Evolutionary conservation across 2,329 filamentous ascomycete genomes (phyloP).

Genomic region (Cladophialophora yegresii): DNA sequence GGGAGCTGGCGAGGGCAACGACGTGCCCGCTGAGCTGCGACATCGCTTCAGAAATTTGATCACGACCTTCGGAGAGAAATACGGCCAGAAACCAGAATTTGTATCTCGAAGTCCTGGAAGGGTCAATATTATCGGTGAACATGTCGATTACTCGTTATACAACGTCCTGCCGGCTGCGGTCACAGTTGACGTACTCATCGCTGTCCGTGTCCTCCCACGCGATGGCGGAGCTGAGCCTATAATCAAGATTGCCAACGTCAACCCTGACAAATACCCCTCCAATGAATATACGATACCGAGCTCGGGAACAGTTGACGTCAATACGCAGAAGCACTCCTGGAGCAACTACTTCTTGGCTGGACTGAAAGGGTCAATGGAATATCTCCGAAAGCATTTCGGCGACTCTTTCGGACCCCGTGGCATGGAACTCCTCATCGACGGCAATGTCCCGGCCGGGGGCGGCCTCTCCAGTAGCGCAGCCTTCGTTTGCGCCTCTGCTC

Average conservation of each 20-base stretch:
- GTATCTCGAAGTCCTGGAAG: conserved; percentile 87
- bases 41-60: conserved; percentile 76
- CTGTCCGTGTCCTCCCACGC: conserved; percentile 60
- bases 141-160: conserved; percentile 98
- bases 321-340: conserved; percentile 86
- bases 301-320: conserved; percentile 70
- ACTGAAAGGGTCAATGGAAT: conserved; percentile 74
- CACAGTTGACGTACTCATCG: conserved; percentile 84
- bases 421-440: conserved; percentile 88
- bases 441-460: conserved; percentile 86
- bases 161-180: conserved; percentile 95
- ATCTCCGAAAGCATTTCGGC: conserved; percentile 69
- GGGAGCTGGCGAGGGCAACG: conserved; percentile 62
- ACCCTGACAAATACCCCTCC: conserved; percentile 71
- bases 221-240: conserved; percentile 56
- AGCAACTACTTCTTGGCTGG: conserved; percentile 98
- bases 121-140: conserved; percentile 98
- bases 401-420: conserved; percentile 66
- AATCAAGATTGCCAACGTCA: conserved; percentile 78
- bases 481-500: conserved; percentile 84
- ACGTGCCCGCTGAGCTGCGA: conserved; percentile 67
- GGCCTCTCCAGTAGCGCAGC: conserved; percentile 92
- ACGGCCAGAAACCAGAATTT: conserved; percentile 72
- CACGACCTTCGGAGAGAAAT: conserved; percentile 67
- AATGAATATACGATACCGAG: conserved; percentile 71